Evolutionary conservation across 1,139 yeast genomes (phyloP), one percentile per base, ranked within the genome.

Genomic region (Scheffersomyces parashehatae): DNA sequence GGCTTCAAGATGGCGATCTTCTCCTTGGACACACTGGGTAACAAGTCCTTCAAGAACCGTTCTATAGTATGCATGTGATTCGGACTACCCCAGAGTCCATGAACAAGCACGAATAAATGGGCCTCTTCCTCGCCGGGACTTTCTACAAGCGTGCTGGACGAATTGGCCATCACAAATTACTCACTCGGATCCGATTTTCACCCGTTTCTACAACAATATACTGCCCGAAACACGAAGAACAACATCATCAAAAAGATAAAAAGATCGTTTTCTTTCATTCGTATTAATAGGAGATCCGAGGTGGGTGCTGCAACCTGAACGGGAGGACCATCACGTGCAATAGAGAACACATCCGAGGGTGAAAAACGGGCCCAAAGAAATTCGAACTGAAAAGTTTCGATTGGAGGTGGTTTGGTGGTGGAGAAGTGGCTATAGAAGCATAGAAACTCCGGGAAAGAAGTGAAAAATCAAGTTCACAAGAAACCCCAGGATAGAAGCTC

Each of bases 61-160:
- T 81, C 83, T 39, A 88, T 65, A 10, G 86, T 73, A 34, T 73
- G 66, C 79, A 90, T 72, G 60, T 90, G 96, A 37, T 75, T 74
- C 4, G 93, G 86, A 35, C 85, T 82, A 3, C 97, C 97, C 88
- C 95, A 88, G 29, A 91, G 70, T 59, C 96, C 97, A 63, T 90
- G 97, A 30, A 88, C 75, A n/a, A 90, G 67, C 13, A 89, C 86
- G 56, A 88, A 82, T 37, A 90, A 66, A 59, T 89, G 97, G 28
- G 79, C 79, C 16, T 42, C 39, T 31, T 42, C 28, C 37, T 30
- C 30, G 5, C 12, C 12, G 4, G 24, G 12, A 31, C 14, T 9
- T 7, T 14, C 11, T 9, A 4, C n/a, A 31, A 31, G 35, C 6
- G 20, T 30, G 14, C 26, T 14, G 11, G 36, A 38, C 13, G 26